Base-by-base conservation (phyloP, 768 basidiomycete species). In the Rhodocollybia butyracea region DNA sequence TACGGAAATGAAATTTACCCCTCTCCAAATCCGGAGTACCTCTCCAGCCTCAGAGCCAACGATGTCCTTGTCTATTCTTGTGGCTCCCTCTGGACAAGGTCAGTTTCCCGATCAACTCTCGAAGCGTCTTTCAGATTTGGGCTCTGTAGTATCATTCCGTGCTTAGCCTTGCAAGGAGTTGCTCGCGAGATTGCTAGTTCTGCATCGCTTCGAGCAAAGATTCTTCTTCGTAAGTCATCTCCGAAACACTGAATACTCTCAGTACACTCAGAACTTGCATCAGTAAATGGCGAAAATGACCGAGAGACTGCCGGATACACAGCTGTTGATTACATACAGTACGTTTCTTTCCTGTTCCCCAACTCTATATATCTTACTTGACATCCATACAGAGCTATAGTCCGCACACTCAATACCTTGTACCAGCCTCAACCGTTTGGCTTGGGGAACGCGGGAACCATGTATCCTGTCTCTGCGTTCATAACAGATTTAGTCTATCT, bases 81-180 rank as follows among this genome's bases (percentile, higher is more conserved):
- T 65, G 94, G 94, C 5, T 96, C 94, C 2, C 73, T 98, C 7
- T 98, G 92, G 92, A 98, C 94, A 13, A 93, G 90, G 91, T 86
- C 51, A 46, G 22, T 6, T 29, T 5, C 11, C 26, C 46, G 26
- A 29, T 21, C 31, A 48, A 2, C 40, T 42, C n/a, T 1, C 11
- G 10, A 43, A 26, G 13, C 24, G 2, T 26, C 11, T 17, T 36
- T 3, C 21, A 11, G 29, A 17, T 43, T 3, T 10, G 17, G 11
- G 15, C 15, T 22, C 2, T 24, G 57, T 60, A 91, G 90, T 61
- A 90, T 97, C 57, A 86, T 94, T n/a, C 94, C 94, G 0, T 96
- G 94, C 68, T 77, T 98, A 24, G 89, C 93, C 1, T 70, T 98
- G 27, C 83, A 84, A 53, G 91, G 91, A 1, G 85, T 96, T 12